A percentile compares a stretch with the other conserved stretches of the same genome.
These are phyloP conservation scores for Gamsiella multidivaricata DNA, from an alignment of 192 early-diverging fungal species.

Conservation along the genomic window DNA sequence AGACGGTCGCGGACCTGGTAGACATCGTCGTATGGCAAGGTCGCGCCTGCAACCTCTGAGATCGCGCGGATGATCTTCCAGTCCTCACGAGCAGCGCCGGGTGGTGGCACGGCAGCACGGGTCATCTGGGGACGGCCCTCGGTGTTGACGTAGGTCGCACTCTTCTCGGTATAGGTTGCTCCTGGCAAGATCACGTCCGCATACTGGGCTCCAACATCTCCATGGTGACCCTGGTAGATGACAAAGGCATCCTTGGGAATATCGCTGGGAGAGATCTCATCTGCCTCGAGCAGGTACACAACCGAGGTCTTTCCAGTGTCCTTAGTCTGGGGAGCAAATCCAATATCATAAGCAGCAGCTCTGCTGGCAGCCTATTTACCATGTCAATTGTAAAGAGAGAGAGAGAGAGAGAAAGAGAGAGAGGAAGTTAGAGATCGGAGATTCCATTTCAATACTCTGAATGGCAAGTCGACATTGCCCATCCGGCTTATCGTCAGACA, in stretches of 20 bases:
- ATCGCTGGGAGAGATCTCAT: slow-evolving; percentile 79
- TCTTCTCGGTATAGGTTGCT: slow-evolving; percentile 96
- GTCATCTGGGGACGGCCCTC: slow-evolving; percentile 96
- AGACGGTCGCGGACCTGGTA: slow-evolving; percentile 85
- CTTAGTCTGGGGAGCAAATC: slow-evolving; percentile 76
- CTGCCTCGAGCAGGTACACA: slow-evolving; percentile 93
- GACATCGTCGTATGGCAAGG: slow-evolving; percentile 93
- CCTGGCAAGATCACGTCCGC: slow-evolving; percentile 98
- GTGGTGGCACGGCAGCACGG: slow-evolving; percentile 90
- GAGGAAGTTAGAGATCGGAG: too few relatives aligned
- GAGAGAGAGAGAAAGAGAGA: slow-evolving; percentile 11
- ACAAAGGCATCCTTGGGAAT: slow-evolving; percentile 94
- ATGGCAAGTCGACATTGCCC: background rate
- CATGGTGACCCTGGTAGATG: slow-evolving; percentile 99
- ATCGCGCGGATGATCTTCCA: slow-evolving; percentile 99
- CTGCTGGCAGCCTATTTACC: slow-evolving; percentile 78
- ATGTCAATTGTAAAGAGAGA: background rate
- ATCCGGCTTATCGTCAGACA: background rate
- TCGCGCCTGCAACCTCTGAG: slow-evolving; percentile 87
- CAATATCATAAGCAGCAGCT: slow-evolving; percentile 92
- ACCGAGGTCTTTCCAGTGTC: slow-evolving; percentile 68
- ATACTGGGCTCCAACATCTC: slow-evolving; percentile 92
- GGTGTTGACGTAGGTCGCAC: slow-evolving; percentile 95
- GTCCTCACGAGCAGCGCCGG: slow-evolving; percentile 93
- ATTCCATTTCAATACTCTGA: too few relatives aligned